phyloP scores from a whole-genome alignment of 139 green algal genomes.

The Pseudopediastrum boryanum region DNA sequence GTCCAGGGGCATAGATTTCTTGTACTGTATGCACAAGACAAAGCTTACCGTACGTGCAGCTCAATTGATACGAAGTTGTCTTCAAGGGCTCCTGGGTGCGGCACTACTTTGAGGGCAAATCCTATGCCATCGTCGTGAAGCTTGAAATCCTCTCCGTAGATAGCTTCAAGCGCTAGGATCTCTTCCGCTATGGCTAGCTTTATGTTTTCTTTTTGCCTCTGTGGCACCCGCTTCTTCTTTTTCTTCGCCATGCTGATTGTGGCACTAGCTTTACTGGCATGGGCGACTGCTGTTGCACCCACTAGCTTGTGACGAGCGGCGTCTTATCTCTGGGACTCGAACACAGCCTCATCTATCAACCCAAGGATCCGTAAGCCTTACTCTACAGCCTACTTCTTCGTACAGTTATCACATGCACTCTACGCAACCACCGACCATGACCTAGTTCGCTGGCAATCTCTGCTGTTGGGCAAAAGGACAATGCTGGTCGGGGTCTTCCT shows the following conservation, averaged over 20 bases:
- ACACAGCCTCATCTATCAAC: too few species aligned
- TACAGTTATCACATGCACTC: too few species aligned
- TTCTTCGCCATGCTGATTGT: slow-evolving; percentile 31
- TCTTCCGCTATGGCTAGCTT: slow-evolving; percentile 44
- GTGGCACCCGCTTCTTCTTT: slow-evolving; percentile 36
- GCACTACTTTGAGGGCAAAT: slow-evolving; percentile 65
- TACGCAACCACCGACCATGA: too few species aligned
- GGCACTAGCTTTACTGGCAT: not conserved
- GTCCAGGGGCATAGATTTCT: not conserved
- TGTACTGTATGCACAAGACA: too few species aligned
- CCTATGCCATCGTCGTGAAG: slow-evolving; percentile 53
- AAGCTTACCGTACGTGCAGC: slow-evolving; percentile 60
- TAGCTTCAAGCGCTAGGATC: slow-evolving; percentile 42
- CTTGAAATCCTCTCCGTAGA: slow-evolving; percentile 38
- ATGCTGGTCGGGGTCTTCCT: too few species aligned
- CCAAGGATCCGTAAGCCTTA: too few species aligned
- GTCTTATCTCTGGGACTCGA: too few species aligned
- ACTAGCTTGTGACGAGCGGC: too few species aligned
- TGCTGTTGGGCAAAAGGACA: too few species aligned
- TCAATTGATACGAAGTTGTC: slow-evolving; percentile 58
- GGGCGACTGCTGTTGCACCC: too few species aligned
- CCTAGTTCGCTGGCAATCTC: too few species aligned
- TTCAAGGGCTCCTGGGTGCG: slow-evolving; percentile 58
- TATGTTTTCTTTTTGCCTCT: not conserved
- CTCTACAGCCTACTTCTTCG: too few species aligned